Base-by-base conservation (phyloP, 352 stramenopile genomes). In the Phytopythium sindhum region DNA sequence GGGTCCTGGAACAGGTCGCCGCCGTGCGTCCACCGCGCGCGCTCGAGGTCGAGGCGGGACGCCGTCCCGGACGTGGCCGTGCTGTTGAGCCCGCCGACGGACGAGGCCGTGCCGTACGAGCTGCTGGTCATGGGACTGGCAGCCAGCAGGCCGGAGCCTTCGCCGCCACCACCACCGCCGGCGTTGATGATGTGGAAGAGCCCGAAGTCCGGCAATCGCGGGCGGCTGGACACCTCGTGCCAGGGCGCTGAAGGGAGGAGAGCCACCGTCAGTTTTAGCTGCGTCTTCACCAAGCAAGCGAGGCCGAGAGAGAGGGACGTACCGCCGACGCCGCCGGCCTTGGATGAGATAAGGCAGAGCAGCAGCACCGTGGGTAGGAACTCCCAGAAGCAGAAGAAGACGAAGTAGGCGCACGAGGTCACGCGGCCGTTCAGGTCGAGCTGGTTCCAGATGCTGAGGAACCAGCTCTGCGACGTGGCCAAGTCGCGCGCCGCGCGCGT, bases 381-480 rank as follows among this genome's bases (percentile, higher is more conserved):
- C 68, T 95, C 86, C 86, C 86, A 95, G 59, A 93, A 90, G 75
- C 85, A 92, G 67, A 93, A 93, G 71, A 93, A 90, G 12, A 91
- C 63, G 60, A 95, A 95, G 67, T 86, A 91, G 17, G 74, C 74
- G 44, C 90, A 84, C 39, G 84, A 87, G 35, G 84, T 91, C 59
- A 93, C 84, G 55, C 85, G 80, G 60, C 84, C 84, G 48, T 89
- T 92, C 81, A 93, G 90, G 60, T 95, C 86, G 42, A 95, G 65
- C 60, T 90, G 88, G 67, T 95, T 95, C 80, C 83, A 89, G 42
- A 95, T 92, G 65, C 81, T 91, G 17, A 95, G 70, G 57, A 91
- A 75, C 86, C 84, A 95, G 69, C 86, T 92, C 66, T 95, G 80
- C 29, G 84, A 92, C 45, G 84, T 95, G 12, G 81, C 84, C 50